Percentiles rank a stretch among this genome's conserved stretches.
Evolutionary conservation across 768 basidiomycete genomes (phyloP).

Genomic region (Xanthoconium stramineum): DNA sequence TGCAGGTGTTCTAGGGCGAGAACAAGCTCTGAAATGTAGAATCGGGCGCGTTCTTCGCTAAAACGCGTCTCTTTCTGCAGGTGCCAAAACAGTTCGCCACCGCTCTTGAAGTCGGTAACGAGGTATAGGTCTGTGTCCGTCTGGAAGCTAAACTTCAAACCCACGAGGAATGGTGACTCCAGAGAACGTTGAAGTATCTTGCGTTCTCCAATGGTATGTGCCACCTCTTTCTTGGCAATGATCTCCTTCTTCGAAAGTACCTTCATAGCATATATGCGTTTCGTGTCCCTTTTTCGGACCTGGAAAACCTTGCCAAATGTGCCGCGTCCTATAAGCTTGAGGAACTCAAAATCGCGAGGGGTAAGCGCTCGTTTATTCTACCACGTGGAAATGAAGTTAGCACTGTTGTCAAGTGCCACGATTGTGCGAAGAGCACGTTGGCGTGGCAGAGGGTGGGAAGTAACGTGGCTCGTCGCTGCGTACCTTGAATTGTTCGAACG

Average conservation of each 20-base stretch:
- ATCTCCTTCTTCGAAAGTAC: slow-evolving; percentile 99
- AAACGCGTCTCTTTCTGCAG: slow-evolving; percentile 94
- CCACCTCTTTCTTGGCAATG: slow-evolving; percentile 97
- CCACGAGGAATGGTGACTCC: slow-evolving; percentile 95
- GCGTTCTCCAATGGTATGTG: slow-evolving; percentile 98
- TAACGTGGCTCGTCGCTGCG: slow-evolving; percentile 15
- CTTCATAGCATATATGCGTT: slow-evolving; percentile 99
- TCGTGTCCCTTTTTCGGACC: slow-evolving; percentile 96
- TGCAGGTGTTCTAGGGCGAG: slow-evolving; percentile 95
- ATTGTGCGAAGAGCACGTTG: slow-evolving; percentile 24
- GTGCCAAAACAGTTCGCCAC: slow-evolving; percentile 99
- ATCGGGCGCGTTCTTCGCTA: slow-evolving; percentile 87
- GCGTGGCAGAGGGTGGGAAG: slow-evolving; percentile 26
- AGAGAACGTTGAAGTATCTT: slow-evolving; percentile 94
- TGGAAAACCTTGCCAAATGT: slow-evolving; percentile 99
- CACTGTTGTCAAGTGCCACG: slow-evolving; percentile 18
- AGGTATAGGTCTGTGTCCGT: slow-evolving; percentile 93
- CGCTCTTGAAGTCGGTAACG: slow-evolving; percentile 98
- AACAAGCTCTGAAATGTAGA: slow-evolving; percentile 95
- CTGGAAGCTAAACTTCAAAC: slow-evolving; percentile 97
- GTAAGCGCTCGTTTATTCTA: slow-evolving; percentile 83
- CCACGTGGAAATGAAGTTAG: slow-evolving; percentile 19
- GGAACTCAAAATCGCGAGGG: slow-evolving; percentile 97
- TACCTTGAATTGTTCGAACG: slow-evolving; percentile 89
- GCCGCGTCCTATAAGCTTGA: slow-evolving; percentile 97